Evolutionary conservation across 192 early-diverging fungal genomes (phyloP), one percentile per base, ranked within the genome.

Genomic region (Geranomyces variabilis): DNA sequence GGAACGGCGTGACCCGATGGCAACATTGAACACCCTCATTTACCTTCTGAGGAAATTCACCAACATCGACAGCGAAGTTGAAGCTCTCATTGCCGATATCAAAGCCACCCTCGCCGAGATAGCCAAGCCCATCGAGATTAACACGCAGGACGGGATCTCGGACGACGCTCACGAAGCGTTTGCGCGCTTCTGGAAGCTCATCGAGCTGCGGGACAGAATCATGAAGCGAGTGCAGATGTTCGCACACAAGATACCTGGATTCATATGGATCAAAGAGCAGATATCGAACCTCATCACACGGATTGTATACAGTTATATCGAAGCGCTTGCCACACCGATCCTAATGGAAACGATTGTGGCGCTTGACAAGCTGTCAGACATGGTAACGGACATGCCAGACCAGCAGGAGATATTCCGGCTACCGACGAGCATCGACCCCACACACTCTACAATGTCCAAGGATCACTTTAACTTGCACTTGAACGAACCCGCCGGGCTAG

Each of bases 401-500:
- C 64, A 66, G 31, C 24, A 30, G 45, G 64, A 47, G 5, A 33
- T 66, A 17, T 66, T 66, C 51, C 34, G 17, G 19, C 19, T n/a
- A n/a, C 43, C 43, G 24, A 24, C 15, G 15, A n/a, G 22, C 44
- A 66, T 26, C 24, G 64, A 66, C 44, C 64, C 64, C 6, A 66
- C 64, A 31, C 64, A 66, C 51, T 53, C 47, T 19, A 31, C 36
- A 1, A 28, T 66, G 30, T 66, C 64, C 17, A 66, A 66, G 51
- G 64, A 66, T 66, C 64, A 66, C 36, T 66, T 66, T 30, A 30
- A 66, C 31, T 55, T 66, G 51, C 29, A 53, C 45, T 46, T 66
- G 24, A 66, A 66, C 44, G 64, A 66, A 31, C 51, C 51, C 21
- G 45, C 45, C 17, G 64, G 64, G n/a, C 8, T 30, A 28, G 45